Percentiles rank a stretch among this genome's conserved stretches.
Conservation (phyloP, 306 rosid genomes). For the Trifolium repens region DNA sequence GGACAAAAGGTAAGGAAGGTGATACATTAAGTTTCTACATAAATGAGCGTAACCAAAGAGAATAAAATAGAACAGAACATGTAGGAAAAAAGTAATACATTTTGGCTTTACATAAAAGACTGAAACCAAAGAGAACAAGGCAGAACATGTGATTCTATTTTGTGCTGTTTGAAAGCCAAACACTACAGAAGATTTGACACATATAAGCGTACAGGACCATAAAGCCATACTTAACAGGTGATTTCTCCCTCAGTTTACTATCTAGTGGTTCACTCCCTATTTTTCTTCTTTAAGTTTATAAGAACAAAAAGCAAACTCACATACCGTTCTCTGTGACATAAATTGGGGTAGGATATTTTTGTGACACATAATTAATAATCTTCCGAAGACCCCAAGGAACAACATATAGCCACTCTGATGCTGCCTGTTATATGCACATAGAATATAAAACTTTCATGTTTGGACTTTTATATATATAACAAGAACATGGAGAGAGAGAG, state of each 20-base stretch:
- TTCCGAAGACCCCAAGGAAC: conserved; percentile 96
- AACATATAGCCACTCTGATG: conserved; percentile 94
- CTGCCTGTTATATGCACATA: conserved; percentile 70
- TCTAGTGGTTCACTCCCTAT: background rate
- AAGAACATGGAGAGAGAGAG: conserved; percentile 19
- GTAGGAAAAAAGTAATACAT: conserved; percentile 7
- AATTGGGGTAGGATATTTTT: conserved; percentile 67
- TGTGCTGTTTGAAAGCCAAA: conserved; percentile 9
- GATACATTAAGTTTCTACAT: background rate
- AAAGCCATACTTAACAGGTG: background rate
- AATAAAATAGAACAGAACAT: background rate
- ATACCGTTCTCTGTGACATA: conserved; percentile 88
- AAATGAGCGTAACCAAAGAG: background rate
- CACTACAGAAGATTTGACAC: conserved; percentile 54
- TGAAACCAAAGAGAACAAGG: background rate
- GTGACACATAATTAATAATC: conserved; percentile 68
- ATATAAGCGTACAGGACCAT: conserved; percentile 11
- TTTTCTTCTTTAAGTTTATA: conserved; percentile 14
- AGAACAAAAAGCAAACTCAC: conserved; percentile 19
- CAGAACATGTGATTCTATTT: background rate
- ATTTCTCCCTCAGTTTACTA: conserved; percentile 25
- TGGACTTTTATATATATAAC: background rate
- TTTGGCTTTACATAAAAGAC: background rate
- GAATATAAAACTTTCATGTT: conserved; percentile 21
- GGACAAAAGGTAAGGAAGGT: background rate